Evolutionary conservation across 441 rosid species (phyloP), one percentile per base, ranked within the genome.

Genomic region (Sinapis alba): DNA sequence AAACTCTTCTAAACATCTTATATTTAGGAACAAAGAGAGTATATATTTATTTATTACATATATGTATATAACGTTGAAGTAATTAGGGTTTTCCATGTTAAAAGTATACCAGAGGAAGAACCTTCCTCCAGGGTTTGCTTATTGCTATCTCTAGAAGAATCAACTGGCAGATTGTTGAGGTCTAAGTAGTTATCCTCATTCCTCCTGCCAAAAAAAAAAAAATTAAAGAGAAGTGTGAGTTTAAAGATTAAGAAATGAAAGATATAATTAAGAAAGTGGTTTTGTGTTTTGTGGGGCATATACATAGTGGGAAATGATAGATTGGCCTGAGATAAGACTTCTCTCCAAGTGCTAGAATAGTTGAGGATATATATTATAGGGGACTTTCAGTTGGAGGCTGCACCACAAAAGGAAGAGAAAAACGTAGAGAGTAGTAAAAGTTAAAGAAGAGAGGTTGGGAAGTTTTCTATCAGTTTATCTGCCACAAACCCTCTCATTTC

Each of bases 91-190:
- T 58, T 34, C 32, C 18, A 50, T 6, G 64, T 27, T 59, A 62
- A 26, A 51, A 21, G 62, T 72, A 65, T 83, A 87, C 88, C 87
- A 36, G 92, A 80, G 15, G 91, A 86, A 77, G 89, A 85, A 78
- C 81, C 76, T 32, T 87, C 94, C 27, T 86, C 96, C 65, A 83
- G 74, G 68, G 65, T 71, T 59, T 83, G 92, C 79, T 82, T 85
- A 68, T 54, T 68, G 26, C 86, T 87, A 75, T 84, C 93, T 71
- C 82, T 84, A 71, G 81, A 21, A 82, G 53, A 81, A 70, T 95
- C 98, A 3, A 91, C 99, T 3, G 99, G 99, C 63, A 95, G 84
- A 85, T 93, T 93, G 90, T 95, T 95, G 88, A 95, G 99, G 85
- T 95, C 99, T 72, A 95, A 79, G 10, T 93, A 90, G 78, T 85